phyloP scores from a whole-genome alignment of 164 flowering plant species.

The Tetracentron sinense region DNA sequence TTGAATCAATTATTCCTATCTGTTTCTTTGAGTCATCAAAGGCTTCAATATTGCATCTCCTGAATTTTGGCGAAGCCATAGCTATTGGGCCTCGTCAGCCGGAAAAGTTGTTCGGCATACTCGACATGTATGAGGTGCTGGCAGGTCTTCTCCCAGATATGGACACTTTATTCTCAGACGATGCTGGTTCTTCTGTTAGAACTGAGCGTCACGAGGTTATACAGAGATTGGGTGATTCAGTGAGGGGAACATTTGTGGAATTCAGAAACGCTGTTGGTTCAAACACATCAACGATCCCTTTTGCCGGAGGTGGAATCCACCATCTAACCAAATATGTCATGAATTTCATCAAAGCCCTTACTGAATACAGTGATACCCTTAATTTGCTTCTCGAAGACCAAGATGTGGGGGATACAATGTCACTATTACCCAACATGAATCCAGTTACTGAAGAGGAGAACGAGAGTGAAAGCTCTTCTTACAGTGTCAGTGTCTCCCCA shows the following conservation, averaged over 20 bases:
- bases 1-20: conserved; percentile 23
- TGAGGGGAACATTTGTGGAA: conserved; percentile 49
- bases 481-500: conserved; percentile 36
- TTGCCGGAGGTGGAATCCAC: conserved; percentile 78
- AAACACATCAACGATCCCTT: conserved; percentile 46
- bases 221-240: conserved; percentile 56
- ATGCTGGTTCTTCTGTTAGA: conserved; percentile 41
- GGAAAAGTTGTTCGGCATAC: conserved; percentile 61
- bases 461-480: conserved; percentile 10
- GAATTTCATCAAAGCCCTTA: conserved; percentile 63
- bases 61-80: conserved; percentile 73
- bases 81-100: conserved; percentile 66
- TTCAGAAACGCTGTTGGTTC: conserved; percentile 63
- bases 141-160: conserved; percentile 64
- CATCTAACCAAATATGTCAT: conserved; percentile 77
- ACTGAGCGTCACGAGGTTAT: conserved; percentile 51
- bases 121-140: conserved; percentile 77
- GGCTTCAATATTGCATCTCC: conserved; percentile 55
- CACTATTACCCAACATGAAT: conserved; percentile 24
- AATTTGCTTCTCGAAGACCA: conserved; percentile 46
- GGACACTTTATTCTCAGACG: conserved; percentile 44
- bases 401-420: conserved; percentile 18
- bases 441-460: conserved; percentile 30
- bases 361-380: conserved; percentile 52
- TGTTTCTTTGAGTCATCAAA: conserved; percentile 70